phyloP scores from a whole-genome alignment of 148 eudicot species.

The Persicaria tinctoria region DNA sequence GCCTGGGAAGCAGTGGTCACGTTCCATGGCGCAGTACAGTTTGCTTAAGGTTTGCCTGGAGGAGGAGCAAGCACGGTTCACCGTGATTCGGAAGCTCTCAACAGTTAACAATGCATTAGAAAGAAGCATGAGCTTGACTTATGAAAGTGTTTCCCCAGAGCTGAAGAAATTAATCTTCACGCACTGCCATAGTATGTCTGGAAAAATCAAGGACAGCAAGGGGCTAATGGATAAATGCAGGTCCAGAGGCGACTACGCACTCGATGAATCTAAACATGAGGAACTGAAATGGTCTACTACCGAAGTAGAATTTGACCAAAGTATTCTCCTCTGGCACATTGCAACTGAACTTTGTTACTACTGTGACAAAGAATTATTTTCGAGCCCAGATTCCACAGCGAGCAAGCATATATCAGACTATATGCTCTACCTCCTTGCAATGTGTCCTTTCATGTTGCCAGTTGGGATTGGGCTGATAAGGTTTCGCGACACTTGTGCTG shows the following conservation, averaged over 20 bases:
- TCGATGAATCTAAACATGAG: neutral
- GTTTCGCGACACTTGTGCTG: constrained; percentile 42
- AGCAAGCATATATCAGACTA: constrained; percentile 48
- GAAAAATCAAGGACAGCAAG: neutral
- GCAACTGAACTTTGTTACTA: constrained; percentile 45
- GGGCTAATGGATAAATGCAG: constrained; percentile 17
- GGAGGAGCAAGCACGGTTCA: constrained; percentile 3
- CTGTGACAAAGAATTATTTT: neutral
- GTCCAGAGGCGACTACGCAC: constrained; percentile 20
- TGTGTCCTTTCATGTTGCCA: constrained; percentile 45
- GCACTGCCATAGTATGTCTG: neutral
- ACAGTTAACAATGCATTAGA: constrained; percentile 15
- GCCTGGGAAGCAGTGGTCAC: constrained; percentile 33
- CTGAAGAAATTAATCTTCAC: constrained; percentile 25
- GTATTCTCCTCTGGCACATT: constrained; percentile 52
- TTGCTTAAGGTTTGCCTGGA: constrained; percentile 21
- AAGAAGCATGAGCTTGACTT: constrained; percentile 17
- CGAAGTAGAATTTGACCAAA: constrained; percentile 36
- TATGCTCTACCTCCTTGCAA: constrained; percentile 41
- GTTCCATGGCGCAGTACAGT: constrained; percentile 32
- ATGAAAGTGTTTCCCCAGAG: constrained; percentile 15
- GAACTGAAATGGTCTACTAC: constrained; percentile 18
- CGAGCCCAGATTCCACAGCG: neutral
- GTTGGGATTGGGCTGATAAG: constrained; percentile 47
- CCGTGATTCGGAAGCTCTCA: constrained; percentile 13